Evolutionary conservation across 2,329 filamentous ascomycete species (phyloP), one percentile per base, ranked within the genome.

Genomic region (Periglandula ipomoeae): DNA sequence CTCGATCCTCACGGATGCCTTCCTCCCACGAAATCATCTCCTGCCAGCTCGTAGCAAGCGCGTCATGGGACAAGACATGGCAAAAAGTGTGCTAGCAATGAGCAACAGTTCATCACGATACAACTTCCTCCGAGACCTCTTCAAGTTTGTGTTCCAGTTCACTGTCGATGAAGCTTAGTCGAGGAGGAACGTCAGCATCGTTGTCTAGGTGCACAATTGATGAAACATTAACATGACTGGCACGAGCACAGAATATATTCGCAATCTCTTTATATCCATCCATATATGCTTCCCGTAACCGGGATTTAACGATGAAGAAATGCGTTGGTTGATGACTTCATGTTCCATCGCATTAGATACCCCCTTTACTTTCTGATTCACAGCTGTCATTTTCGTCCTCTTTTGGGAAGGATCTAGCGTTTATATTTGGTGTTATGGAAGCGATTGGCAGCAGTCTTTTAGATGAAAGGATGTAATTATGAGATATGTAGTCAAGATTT

Each of bases 81-180:
- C 86, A 32, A 85, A 84, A 64, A 87, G 87, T 44, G 85, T 95
- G 6, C 73, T 78, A 46, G 84, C 84, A 72, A 87, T 95, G 78
- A 78, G 79, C 46, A 74, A 80, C 49, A 82, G 79, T 34, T 75
- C 76, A 24, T 60, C 65, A 49, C 81, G 89, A 58, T 93, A 93
- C 65, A 72, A 72, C 8, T 96, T 91, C 74, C 70, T 96, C 53
- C 75, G 81, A 44, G 89, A 95, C 58, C 72, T 96, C 13, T 96
- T 87, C 69, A 78, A 80, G 47, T 74, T 91, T 37, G 89, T 95
- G 3, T 95, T 94, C 64, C 86, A 88, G 3, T 91, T 91, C 60
- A 79, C 84, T 43, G 68, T 89, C 15, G 88, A 95, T 48, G 89
- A 95, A 58, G 84, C 81, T 1, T 81, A 85, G 42, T 70, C 74